These are phyloP conservation scores for Salicornia ramosissima DNA, from an alignment of 148 eudicot species.

Conservation along the genomic window DNA sequence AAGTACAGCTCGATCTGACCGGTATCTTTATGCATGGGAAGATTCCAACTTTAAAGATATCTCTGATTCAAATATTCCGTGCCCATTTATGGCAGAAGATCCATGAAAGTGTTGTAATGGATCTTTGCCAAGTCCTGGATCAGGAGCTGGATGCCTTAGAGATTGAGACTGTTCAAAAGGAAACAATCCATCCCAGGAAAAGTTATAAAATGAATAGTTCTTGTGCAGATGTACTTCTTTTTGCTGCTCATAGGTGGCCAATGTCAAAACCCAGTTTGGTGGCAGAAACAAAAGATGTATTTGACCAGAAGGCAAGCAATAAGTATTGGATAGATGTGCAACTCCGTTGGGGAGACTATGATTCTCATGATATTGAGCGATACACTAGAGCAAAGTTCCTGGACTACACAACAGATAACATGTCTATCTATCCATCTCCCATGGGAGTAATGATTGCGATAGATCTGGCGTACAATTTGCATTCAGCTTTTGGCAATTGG, in stretches of 20 bases:
- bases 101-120: conserved; percentile 99
- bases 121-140: conserved; percentile 97
- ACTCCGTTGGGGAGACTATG: conserved; percentile 99
- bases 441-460: conserved; percentile 98
- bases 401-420: conserved; percentile 99
- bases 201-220: conserved; percentile 99
- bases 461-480: conserved; percentile 97
- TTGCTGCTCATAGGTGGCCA: conserved; percentile 99
- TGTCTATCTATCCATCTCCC: conserved; percentile 99
- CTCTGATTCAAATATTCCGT: conserved; percentile 98
- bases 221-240: conserved; percentile 91
- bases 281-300: conserved; percentile 95
- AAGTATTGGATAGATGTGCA: conserved; percentile 99
- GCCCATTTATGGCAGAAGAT: conserved; percentile 99
- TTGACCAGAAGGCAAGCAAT: conserved; percentile 97
- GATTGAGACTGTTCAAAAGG: conserved; percentile 97
- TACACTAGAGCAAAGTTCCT: conserved; percentile 95
- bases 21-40: conserved; percentile 99
- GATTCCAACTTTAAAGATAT: conserved; percentile 92
- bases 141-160: conserved; percentile 97
- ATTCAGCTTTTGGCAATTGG: conserved; percentile 99
- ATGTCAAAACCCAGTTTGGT: conserved; percentile 99
- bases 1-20: conserved; percentile 96
- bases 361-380: conserved; percentile 98
- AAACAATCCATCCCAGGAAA: conserved; percentile 97